A percentile compares a stretch with the other conserved stretches of the same genome.
These are phyloP conservation scores for Suaeda aralocaspica DNA, from an alignment of 148 eudicot genomes.

Conservation along the genomic window DNA sequence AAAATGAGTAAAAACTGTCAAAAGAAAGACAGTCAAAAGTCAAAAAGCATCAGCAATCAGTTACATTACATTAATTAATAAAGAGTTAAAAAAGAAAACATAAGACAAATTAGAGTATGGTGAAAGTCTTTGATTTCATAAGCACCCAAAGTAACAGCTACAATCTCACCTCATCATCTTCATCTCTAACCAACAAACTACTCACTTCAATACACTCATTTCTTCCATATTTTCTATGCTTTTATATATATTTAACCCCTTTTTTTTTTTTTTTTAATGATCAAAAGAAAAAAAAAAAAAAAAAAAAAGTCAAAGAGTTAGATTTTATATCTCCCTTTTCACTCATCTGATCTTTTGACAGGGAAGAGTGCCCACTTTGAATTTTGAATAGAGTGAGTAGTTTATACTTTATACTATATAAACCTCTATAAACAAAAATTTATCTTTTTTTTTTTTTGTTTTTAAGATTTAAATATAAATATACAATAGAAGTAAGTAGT, in stretches of 20 bases:
- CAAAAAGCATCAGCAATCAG: neutral
- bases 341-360: no score
- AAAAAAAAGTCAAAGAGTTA: no score
- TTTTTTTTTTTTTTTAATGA: neutral
- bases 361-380: no score
- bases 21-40: constrained; percentile 16
- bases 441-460: neutral
- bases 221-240: no score
- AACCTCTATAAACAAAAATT: constrained; percentile 1
- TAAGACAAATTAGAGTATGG: neutral
- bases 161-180: no score
- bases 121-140: neutral
- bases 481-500: no score
- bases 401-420: neutral
- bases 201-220: no score
- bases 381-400: neutral
- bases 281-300: neutral
- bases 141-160: neutral
- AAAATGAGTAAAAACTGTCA: neutral
- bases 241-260: no score
- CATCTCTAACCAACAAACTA: no score
- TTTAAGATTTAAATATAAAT: no score
- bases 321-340: no score
- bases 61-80: no score
- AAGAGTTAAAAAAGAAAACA: constrained; percentile 1